phyloP scores from a whole-genome alignment of 345 rosid genomes.

The Conringia planisiliqua region DNA sequence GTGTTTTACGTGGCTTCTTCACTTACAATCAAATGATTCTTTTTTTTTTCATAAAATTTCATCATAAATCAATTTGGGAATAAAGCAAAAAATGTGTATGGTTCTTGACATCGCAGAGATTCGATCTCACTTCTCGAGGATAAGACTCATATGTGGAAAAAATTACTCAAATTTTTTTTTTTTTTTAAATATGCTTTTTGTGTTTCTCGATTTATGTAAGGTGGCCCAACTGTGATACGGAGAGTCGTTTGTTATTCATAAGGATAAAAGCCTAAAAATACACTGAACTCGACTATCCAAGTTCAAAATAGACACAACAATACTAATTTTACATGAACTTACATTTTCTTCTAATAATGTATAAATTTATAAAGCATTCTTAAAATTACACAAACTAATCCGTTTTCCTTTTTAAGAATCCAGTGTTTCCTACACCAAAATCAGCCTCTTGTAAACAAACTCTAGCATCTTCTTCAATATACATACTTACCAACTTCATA shows the following conservation, averaged over 20 bases:
- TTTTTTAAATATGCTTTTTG: background rate
- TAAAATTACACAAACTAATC: background rate
- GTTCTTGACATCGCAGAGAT: conserved; percentile 22
- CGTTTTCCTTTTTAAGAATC: no score
- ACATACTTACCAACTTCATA: background rate
- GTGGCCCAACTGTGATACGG: conserved; percentile 17
- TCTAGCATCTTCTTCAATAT: background rate
- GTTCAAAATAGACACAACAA: background rate
- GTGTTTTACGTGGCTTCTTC: conserved; percentile 23
- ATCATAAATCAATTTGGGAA: background rate
- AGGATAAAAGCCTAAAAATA: background rate
- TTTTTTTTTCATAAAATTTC: background rate
- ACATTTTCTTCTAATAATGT: background rate
- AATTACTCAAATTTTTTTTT: background rate
- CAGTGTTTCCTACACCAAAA: background rate
- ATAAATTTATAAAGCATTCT: background rate
- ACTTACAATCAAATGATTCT: background rate
- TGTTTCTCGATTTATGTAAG: background rate
- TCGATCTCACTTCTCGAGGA: conserved; percentile 13
- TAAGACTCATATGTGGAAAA: background rate
- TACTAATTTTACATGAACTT: background rate
- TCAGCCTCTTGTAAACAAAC: background rate
- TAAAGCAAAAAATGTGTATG: conserved; percentile 9
- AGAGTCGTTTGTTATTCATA: conserved; percentile 15
- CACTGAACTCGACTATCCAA: background rate